Evolutionary conservation across 2,329 filamentous ascomycete genomes (phyloP), one percentile per base, ranked within the genome.

Genomic region (Exophiala lecanii-corni): DNA sequence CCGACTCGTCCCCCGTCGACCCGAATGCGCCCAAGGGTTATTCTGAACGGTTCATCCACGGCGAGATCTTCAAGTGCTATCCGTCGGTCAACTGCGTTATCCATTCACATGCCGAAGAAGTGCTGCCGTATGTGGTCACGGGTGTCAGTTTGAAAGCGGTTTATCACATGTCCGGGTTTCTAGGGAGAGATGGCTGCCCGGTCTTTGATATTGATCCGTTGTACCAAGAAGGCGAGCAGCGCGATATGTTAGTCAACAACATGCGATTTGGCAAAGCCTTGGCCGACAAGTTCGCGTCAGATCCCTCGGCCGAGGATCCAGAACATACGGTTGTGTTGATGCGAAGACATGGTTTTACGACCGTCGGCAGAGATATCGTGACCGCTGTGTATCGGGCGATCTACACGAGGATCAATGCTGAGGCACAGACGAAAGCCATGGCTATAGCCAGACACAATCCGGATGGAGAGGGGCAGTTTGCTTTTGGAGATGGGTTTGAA

Each of bases 31-130:
- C 60, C 1, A 63, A 65, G 36, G 68, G 68, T 13, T 73, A 63
- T 43, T 52, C 58, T 12, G 70, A 74, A 49, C 62, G 70, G 4
- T 70, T 61, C 53, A 74, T 74, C 36, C 70, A 73, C 54, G 66
- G 65, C 44, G 70, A 72, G 51, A 59, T 72, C 20, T 69, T 68
- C 54, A 70, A 68, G 54, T 56, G 57, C n/a, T 71, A 65, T 46
- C 54, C 62, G 0, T 42, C 55, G 6, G 55, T 73, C 12, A 61
- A 68, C 34, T 62, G 62, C 23, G 64, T 72, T 1, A 57, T 73
- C 4, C 70, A 74, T 52, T 66, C 63, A 33, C 72, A 74, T 49
- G 58, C 69, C 2, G 61, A 68, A 20, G 60, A 63, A 5, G 66
- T 74, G 9, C 43, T 72, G 5, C 67, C 70, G 0, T 73, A 64